phyloP scores from a whole-genome alignment of 352 stramenopile species.

The Phytophthora fragariae region DNA sequence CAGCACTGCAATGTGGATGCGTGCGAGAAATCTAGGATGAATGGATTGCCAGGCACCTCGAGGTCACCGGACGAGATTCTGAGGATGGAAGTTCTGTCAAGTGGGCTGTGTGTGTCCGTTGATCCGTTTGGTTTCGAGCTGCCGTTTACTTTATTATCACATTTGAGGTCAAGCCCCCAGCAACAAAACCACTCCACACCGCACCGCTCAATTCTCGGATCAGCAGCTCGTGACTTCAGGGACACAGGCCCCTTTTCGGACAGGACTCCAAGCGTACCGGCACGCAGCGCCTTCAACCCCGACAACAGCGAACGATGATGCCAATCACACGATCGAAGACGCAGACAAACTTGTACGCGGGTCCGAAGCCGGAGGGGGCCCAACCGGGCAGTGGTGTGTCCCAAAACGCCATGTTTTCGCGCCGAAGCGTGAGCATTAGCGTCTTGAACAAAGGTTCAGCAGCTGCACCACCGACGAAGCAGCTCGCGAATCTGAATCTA shows the following conservation, averaged over 20 bases:
- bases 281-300: constrained; percentile 6
- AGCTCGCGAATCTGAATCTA: constrained; percentile 45
- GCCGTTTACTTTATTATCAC: constrained; percentile 14
- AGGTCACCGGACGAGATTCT: constrained; percentile 17
- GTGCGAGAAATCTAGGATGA: constrained; percentile 10
- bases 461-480: constrained; percentile 43
- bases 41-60: constrained; percentile 6
- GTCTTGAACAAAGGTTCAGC: constrained; percentile 33
- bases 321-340: constrained; percentile 40
- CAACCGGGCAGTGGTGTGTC: constrained; percentile 42
- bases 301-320: constrained; percentile 20
- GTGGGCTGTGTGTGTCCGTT: constrained; percentile 3
- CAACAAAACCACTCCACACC: neutral
- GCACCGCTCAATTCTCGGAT: neutral
- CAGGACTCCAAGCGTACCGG: constrained; percentile 11
- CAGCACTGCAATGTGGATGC: neutral
- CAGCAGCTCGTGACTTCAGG: neutral
- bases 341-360: constrained; percentile 22
- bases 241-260: constrained; percentile 4
- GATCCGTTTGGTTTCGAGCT: neutral
- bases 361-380: constrained; percentile 31
- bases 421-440: constrained; percentile 58
- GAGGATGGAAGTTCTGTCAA: constrained; percentile 17
- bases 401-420: constrained; percentile 69
- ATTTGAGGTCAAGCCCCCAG: constrained; percentile 22